Evolutionary conservation across 2,329 filamentous ascomycete genomes (phyloP).

Genomic region (Arthrinium puccinioides): DNA sequence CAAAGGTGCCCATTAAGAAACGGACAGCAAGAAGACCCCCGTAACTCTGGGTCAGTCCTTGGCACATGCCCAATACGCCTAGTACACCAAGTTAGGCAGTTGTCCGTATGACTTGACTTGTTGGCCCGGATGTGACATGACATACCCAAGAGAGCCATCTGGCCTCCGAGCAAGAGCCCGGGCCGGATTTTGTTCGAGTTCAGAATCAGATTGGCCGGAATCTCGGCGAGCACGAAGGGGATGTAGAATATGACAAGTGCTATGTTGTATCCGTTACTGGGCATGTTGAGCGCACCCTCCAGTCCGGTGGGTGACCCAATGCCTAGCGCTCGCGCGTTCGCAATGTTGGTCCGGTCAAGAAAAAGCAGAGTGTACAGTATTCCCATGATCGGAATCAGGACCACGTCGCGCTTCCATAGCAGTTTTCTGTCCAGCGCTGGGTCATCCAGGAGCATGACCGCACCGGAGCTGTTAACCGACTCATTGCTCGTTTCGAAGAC

Average conservation of each 20-base stretch:
- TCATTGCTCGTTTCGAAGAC: conserved; percentile 11
- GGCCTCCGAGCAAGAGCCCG: conserved; percentile 27
- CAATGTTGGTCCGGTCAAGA: conserved; percentile 27
- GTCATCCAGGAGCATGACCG: conserved; percentile 6
- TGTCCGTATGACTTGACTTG: too few relatives aligned
- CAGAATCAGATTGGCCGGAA: conserved; percentile 38
- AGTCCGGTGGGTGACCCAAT: conserved; percentile 28
- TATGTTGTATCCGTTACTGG: conserved; percentile 31
- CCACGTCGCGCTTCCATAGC: conserved; percentile 18
- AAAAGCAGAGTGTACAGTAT: conserved; percentile 21
- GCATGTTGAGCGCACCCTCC: conserved; percentile 33
- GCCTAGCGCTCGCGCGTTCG: conserved; percentile 30
- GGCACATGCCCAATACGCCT: conserved; percentile 33
- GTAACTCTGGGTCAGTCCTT: conserved; percentile 31
- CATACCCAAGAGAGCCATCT: conserved; percentile 32
- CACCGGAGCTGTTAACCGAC: conserved; percentile 3
- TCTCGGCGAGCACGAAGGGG: conserved; percentile 35
- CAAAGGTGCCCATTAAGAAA: conserved; percentile 73
- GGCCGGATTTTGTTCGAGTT: conserved; percentile 29
- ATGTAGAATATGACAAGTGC: conserved; percentile 30
- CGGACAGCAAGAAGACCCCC: conserved; percentile 24
- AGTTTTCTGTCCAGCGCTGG: conserved; percentile 12
- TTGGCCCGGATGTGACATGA: too few relatives aligned
- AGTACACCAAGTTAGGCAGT: not conserved
- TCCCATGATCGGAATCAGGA: conserved; percentile 19